Conservation (phyloP, 2,329 filamentous ascomycete genomes). For the Pseudomassariella vexata region DNA sequence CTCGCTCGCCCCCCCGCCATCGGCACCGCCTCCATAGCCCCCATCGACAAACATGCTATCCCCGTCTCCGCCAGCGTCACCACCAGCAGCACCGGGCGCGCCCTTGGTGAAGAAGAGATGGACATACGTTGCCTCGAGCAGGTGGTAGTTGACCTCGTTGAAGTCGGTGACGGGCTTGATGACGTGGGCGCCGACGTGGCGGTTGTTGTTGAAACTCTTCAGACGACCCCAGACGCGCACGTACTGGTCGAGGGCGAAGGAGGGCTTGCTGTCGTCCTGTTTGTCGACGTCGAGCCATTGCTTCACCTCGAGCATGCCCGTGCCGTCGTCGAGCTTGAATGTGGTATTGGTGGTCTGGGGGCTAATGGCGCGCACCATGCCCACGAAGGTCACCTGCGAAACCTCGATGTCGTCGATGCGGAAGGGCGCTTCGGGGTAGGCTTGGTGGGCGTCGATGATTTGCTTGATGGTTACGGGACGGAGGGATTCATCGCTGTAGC, state of each 20-base stretch:
- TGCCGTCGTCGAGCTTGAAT: conserved; percentile 92
- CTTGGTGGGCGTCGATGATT: conserved; percentile 74
- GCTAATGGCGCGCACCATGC: conserved; percentile 82
- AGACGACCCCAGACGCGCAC: conserved; percentile 82
- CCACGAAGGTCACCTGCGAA: conserved; percentile 77
- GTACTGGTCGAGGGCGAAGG: conserved; percentile 68
- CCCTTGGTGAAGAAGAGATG: conserved; percentile 81
- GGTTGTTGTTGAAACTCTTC: conserved; percentile 78
- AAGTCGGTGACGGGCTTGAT: conserved; percentile 76
- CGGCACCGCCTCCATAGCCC: conserved; percentile 35
- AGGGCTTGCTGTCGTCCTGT: conserved; percentile 41
- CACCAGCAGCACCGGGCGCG: conserved; percentile 29
- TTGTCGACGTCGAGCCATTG: conserved; percentile 71
- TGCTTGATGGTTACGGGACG: conserved; percentile 96
- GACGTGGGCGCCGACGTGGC: conserved; percentile 72
- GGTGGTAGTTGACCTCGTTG: conserved; percentile 90
- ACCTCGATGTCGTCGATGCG: conserved; percentile 73
- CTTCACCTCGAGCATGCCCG: conserved; percentile 85
- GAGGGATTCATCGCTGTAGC: conserved; percentile 75
- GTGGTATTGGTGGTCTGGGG: conserved; percentile 87
- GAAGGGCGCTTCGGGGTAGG: conserved; percentile 69
- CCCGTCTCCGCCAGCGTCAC: conserved; percentile 29
- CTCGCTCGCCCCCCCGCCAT: conserved; percentile 28
- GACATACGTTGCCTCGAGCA: conserved; percentile 83
- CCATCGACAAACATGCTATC: conserved; percentile 53